phyloP scores from a whole-genome alignment of 75 land plant genomes.

The Sequoiadendron giganteum region DNA sequence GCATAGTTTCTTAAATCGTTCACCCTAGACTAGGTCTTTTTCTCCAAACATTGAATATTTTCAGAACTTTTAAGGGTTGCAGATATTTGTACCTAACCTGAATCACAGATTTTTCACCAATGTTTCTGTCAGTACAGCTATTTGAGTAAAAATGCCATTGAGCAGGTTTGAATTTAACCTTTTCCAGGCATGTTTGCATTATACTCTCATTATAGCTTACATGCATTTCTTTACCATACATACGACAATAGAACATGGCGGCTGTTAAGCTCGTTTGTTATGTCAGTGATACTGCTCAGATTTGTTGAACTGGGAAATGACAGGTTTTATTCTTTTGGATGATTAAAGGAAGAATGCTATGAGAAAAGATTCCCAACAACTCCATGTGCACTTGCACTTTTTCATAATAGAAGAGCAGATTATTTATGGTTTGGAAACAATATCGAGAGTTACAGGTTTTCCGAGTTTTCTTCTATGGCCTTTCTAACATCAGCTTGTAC shows the following conservation, averaged over 20 bases:
- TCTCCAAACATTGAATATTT: neutral
- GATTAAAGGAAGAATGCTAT: neutral
- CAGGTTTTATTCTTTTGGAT: neutral
- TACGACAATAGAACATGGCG: neutral
- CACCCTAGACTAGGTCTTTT: neutral
- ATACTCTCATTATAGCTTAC: neutral
- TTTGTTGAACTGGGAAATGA: neutral
- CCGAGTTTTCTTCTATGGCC: neutral
- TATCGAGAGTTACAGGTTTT: neutral
- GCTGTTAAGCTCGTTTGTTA: neutral
- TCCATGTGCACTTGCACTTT: neutral
- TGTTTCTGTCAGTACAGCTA: neutral
- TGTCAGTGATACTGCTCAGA: neutral
- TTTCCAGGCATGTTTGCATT: neutral
- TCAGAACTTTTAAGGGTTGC: neutral
- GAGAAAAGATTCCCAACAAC: neutral
- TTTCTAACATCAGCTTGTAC: constrained; percentile 1
- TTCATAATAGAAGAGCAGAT: neutral
- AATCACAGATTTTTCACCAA: neutral
- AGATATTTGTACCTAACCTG: neutral
- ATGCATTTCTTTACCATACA: neutral
- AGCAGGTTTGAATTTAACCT: neutral
- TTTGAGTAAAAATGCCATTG: neutral
- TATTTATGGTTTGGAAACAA: neutral
- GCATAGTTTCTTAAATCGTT: neutral